Conservation (phyloP, 768 basidiomycete genomes). For the Phanerodontia chrysosporium region DNA sequence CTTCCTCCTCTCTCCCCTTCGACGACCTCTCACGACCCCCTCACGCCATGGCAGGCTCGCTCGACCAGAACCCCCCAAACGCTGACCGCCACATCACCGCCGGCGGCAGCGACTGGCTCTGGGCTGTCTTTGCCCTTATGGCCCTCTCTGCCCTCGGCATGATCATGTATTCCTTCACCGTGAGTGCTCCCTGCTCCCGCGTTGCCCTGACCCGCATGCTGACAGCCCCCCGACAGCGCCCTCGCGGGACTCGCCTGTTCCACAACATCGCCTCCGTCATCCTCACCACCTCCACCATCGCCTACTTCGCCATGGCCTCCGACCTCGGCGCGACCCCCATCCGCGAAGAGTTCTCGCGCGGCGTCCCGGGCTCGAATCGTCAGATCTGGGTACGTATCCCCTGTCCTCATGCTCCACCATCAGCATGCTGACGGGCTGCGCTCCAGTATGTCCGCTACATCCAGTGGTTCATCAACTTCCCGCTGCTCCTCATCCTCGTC, state of each 20-base stretch:
- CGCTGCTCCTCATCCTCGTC: conserved; percentile 43
- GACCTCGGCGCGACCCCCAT: conserved; percentile 46
- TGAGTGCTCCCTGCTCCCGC: conserved; percentile 13
- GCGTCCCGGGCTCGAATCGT: conserved; percentile 24
- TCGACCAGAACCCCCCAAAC: conserved; percentile 31
- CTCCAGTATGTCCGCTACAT: conserved; percentile 49
- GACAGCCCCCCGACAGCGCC: conserved; percentile 22
- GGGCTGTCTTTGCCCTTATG: conserved; percentile 54
- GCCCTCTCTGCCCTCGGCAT: conserved; percentile 33
- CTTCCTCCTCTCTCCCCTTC: neutral
- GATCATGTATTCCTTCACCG: conserved; percentile 36
- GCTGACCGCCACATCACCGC: conserved; percentile 38
- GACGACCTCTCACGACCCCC: conserved; percentile 12
- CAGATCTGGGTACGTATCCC: conserved; percentile 40
- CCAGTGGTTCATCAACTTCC: conserved; percentile 55
- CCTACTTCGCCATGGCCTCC: conserved; percentile 56
- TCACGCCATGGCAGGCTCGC: conserved; percentile 8
- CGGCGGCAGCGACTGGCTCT: conserved; percentile 49
- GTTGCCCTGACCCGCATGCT: neutral
- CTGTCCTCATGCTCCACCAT: neutral
- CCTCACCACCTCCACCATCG: conserved; percentile 41
- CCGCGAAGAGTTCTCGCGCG: conserved; percentile 35
- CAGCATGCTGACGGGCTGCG: neutral
- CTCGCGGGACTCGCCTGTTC: conserved; percentile 41
- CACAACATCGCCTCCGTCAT: conserved; percentile 46